Evolutionary conservation across 345 rosid species (phyloP), one percentile per base, ranked within the genome.

Genomic region (Atalantia buxifolia): DNA sequence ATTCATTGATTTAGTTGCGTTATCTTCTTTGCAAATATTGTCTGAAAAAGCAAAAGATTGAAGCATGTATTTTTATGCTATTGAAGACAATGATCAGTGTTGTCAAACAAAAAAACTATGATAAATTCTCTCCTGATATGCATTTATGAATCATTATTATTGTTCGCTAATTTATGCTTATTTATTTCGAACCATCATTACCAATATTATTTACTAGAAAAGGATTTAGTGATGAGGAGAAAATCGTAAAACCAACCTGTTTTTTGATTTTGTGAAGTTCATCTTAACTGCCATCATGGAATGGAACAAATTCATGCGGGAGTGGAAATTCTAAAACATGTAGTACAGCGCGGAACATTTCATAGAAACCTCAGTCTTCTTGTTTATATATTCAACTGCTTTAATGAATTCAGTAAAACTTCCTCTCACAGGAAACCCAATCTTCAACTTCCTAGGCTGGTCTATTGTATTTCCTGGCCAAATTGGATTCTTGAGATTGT

Each of bases 391-490:
- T 0, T 8, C 36, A 3, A 45, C 50, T 12, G 78, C 74, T 6
- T 74, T 56, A 18, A 86, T 69, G 28, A 82, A 86, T 48, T 86
- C 85, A 0, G 4, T 18, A 31, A 83, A 88, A 4, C 85, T 87
- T 2, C 0, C 9, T 27, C 73, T 84, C 18, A 65, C n/a, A 13
- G 92, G 91, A 38, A 88, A 85, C 0, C 88, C 90, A 8, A 91
- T 85, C 66, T 31, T 77, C 28, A 91, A 48, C 74, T 67, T 87
- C 79, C 75, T 85, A 61, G 61, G 59, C 7, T 27, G n/a, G 7
- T 80, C 9, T 22, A 16, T 62, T 2, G 91, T 53, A n/a, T 75
- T 79, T 55, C 91, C 89, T 0, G 91, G 92, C 92, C 91, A 92
- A 4, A 81, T 77, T 13, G 86, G 71, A 1, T 66, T 61, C 33